Base-by-base conservation (phyloP, 345 rosid species). In the Luvunga scandens region DNA sequence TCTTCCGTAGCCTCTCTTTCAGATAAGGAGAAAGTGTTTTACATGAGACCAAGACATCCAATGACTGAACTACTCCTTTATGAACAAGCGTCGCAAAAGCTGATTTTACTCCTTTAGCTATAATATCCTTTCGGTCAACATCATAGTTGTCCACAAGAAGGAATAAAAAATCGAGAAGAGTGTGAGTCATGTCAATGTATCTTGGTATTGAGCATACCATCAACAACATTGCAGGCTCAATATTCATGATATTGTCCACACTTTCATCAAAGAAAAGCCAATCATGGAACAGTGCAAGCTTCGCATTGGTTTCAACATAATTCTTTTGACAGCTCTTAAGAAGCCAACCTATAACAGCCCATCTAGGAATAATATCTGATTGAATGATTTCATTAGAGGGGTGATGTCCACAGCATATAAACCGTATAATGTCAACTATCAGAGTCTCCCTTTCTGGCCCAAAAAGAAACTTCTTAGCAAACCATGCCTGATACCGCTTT, bases 321-420 rank as follows among this genome's bases (percentile, higher is more conserved):
- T 75, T 92, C 77, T 87, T 90, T 76, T 81, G 87, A 61, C 89
- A 90, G 28, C 74, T 81, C 55, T 82, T 88, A 27, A 93, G 78
- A 14, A 92, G 81, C 98, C 97, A 95, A 71, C 98, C 99, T 57
- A 92, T 69, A 50, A 89, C 84, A 68, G 96, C 95, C 98, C 98
- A 95, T 69, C 98, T 90, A 7, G 98, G 95, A 85, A 91, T 85
- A 69, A 89, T 67, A 61, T 85, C 89, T 12, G 96, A 90, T 50
- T 87, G 82, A 74, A 95, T 85, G 62, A 82, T 84, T 80, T 89
- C 90, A 36, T 88, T 87, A 59, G 89, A 72, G 2, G 97, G 97
- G 76, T 92, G 92, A 86, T 90, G 90, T 14, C 81, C 89, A 79
- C 96, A 91, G 77, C 98, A 93, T 16, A 93, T 75, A 61, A 93